Percentiles rank a stretch among this genome's conserved stretches.
phyloP scores from a whole-genome alignment of 495 filamentous ascomycete species.

The Margaritispora aquatica region DNA sequence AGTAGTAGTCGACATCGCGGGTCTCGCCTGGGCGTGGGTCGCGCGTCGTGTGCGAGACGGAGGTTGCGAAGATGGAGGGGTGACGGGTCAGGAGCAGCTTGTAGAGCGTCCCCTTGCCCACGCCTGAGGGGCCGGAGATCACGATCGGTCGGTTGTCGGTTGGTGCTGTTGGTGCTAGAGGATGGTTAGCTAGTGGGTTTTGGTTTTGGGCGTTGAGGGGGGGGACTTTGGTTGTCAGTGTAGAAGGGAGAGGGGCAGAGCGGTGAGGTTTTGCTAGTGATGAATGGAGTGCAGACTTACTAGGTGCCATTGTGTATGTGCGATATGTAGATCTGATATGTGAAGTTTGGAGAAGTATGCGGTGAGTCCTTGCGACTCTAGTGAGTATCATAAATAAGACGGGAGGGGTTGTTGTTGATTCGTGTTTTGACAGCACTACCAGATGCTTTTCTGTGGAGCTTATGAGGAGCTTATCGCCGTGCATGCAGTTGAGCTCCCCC shows the following conservation, averaged over 20 bases:
- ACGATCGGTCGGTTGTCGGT: slow-evolving; percentile 61
- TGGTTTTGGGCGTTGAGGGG: not conserved
- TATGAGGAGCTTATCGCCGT: not conserved
- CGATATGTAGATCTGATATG: not conserved
- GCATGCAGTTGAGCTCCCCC: not conserved
- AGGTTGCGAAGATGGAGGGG: slow-evolving; percentile 73
- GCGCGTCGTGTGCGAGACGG: slow-evolving; percentile 83
- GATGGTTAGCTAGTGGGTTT: not conserved
- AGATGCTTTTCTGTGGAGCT: slow-evolving; percentile 1
- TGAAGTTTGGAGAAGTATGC: not conserved
- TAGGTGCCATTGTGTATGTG: slow-evolving; percentile 37
- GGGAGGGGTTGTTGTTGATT: too few species aligned
- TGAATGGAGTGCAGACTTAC: slow-evolving; percentile 28
- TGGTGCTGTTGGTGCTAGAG: not conserved
- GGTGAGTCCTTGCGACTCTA: slow-evolving; percentile 4
- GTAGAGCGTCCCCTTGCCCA: slow-evolving; percentile 85
- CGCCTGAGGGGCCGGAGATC: slow-evolving; percentile 78
- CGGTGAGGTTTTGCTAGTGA: not conserved
- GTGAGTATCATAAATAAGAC: slow-evolving; percentile 19
- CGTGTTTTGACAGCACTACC: too few species aligned
- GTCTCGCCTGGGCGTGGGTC: slow-evolving; percentile 68
- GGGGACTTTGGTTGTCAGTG: not conserved
- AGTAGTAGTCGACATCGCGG: slow-evolving; percentile 78
- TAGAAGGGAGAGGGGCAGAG: not conserved
- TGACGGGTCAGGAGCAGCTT: slow-evolving; percentile 58